These are phyloP conservation scores for Myriosclerotinia duriaeana DNA, from an alignment of 2,329 filamentous ascomycete species.

Conservation along the genomic window DNA sequence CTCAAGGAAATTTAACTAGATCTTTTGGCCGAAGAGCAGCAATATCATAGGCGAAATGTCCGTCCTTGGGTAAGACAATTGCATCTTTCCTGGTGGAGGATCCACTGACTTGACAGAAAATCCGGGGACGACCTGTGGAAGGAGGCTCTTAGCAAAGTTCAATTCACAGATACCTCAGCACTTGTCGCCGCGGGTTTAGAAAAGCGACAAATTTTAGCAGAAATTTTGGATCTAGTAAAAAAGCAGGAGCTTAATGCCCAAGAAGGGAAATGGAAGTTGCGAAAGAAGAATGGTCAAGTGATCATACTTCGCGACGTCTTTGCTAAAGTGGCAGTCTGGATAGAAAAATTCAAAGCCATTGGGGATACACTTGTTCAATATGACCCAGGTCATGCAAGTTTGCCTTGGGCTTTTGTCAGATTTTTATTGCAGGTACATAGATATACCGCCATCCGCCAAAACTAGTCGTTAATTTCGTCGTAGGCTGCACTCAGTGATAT, in stretches of 20 bases:
- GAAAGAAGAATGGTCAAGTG: constrained; percentile 15
- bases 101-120: neutral
- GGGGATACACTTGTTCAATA: constrained; percentile 25
- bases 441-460: neutral
- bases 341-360: constrained; percentile 26
- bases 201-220: neutral
- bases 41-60: neutral
- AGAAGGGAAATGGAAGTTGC: neutral
- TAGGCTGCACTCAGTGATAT: constrained; percentile 3
- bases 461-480: neutral
- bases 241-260: neutral
- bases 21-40: neutral
- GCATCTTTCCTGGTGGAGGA: neutral
- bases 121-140: neutral
- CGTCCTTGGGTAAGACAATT: neutral
- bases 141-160: neutral
- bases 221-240: neutral
- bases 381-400: constrained; percentile 26
- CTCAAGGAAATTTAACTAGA: neutral
- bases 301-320: constrained; percentile 26
- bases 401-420: constrained; percentile 28
- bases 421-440: constrained; percentile 25
- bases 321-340: constrained; percentile 25
- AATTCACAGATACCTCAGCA: neutral
- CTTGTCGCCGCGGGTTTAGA: neutral